phyloP scores from a whole-genome alignment of 345 rosid genomes.

The Garcia nutans region DNA sequence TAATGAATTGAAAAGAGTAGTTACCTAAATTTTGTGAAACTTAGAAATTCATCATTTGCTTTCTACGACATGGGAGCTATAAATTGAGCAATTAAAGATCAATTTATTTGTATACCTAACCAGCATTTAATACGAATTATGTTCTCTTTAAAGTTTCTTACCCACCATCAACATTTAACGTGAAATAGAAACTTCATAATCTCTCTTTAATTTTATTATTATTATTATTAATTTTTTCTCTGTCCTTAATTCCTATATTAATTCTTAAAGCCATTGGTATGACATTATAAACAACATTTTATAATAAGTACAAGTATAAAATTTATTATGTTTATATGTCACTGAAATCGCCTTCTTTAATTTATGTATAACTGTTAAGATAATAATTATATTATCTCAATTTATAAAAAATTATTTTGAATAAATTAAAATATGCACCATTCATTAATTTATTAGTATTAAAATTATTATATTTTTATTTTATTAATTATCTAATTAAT shows the following conservation, averaged over 20 bases:
- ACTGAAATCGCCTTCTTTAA: no score
- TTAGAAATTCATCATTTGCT: conserved; percentile 12
- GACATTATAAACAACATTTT: conserved; percentile 9
- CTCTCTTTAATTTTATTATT: not conserved
- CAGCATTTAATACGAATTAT: conserved; percentile 23
- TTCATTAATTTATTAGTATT: no score
- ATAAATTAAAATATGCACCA: no score
- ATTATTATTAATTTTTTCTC: not conserved
- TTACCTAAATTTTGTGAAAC: conserved; percentile 22
- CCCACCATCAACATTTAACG: conserved; percentile 20
- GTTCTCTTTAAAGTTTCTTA: conserved; percentile 21
- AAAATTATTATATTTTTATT: no score
- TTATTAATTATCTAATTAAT: no score
- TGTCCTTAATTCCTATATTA: not conserved
- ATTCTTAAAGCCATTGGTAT: conserved; percentile 1
- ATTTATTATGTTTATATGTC: not conserved
- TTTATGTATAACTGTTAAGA: no score
- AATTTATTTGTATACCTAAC: conserved; percentile 25
- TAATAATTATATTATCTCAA: no score
- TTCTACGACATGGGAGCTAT: not conserved
- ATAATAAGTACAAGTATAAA: not conserved
- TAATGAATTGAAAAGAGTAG: conserved; percentile 22
- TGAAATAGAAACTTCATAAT: not conserved
- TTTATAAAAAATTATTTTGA: no score
- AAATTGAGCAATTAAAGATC: conserved; percentile 19